These are phyloP conservation scores for Pharus latifolius DNA, from an alignment of 176 grass and related monocot species.

Conservation along the genomic window DNA sequence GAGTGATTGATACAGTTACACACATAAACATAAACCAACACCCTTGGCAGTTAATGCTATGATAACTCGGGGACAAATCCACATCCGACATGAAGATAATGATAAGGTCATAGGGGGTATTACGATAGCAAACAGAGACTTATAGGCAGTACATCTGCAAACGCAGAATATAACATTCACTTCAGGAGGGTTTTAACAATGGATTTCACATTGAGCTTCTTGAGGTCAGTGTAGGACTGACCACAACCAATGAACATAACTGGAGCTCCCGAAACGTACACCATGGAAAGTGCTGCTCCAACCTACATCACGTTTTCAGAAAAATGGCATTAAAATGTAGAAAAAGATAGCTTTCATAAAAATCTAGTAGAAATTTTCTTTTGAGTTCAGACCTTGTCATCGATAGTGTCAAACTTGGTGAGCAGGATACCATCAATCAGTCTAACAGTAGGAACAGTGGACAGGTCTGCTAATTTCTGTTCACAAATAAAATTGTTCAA, in stretches of 20 bases:
- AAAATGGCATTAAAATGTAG: background rate
- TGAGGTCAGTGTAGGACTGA: conserved; percentile 91
- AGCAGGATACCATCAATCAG: conserved; percentile 96
- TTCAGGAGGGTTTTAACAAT: conserved; percentile 94
- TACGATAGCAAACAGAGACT: conserved; percentile 5
- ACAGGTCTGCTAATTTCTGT: conserved; percentile 95
- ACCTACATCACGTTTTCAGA: conserved; percentile 33
- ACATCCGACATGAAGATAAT: conserved; percentile 27
- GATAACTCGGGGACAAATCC: background rate
- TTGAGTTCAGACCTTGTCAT: conserved; percentile 59
- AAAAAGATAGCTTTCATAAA: background rate
- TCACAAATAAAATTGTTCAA: background rate
- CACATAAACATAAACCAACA: too few species aligned
- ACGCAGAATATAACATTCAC: conserved; percentile 30
- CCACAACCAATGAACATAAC: conserved; percentile 93
- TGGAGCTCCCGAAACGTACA: conserved; percentile 88
- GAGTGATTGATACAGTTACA: too few species aligned
- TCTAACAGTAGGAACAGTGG: conserved; percentile 56
- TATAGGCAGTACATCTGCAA: background rate
- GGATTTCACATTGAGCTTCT: conserved; percentile 91
- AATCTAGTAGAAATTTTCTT: background rate
- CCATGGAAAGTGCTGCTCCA: conserved; percentile 79
- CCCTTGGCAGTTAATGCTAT: too few species aligned
- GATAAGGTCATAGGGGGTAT: conserved; percentile 41
- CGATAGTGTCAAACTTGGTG: conserved; percentile 93